These are phyloP conservation scores for Syzygium jambos DNA, from an alignment of 345 rosid species.

Conservation along the genomic window DNA sequence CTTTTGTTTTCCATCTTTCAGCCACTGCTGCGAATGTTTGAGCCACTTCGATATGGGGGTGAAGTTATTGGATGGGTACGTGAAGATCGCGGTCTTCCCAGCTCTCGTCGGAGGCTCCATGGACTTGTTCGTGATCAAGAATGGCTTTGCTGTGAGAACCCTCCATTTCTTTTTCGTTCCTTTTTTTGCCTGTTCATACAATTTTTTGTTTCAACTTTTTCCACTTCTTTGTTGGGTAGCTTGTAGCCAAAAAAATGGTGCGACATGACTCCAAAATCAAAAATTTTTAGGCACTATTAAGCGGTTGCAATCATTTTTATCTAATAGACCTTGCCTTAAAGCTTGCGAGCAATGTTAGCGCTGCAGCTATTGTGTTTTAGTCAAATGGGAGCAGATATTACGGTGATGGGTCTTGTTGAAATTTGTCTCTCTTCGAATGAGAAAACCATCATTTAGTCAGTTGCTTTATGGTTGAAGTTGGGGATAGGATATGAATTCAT, in stretches of 20 bases:
- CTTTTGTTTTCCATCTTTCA: not conserved
- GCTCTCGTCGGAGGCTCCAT: constrained; percentile 77
- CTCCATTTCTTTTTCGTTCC: constrained; percentile 13
- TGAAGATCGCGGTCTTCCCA: constrained; percentile 67
- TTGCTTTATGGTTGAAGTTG: not conserved
- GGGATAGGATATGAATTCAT: not conserved
- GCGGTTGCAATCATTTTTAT: too few species aligned
- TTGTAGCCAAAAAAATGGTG: not conserved
- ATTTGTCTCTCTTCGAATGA: not conserved
- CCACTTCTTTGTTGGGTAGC: not conserved
- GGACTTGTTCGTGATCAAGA: constrained; percentile 91
- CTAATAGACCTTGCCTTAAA: too few species aligned
- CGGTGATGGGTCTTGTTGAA: not conserved
- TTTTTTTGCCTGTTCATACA: not conserved
- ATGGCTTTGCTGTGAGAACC: constrained; percentile 74
- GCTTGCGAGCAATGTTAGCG: too few species aligned
- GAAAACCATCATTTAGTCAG: not conserved
- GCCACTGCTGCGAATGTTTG: not conserved
- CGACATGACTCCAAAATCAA: not conserved
- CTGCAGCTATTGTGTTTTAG: too few species aligned
- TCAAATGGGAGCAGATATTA: not conserved
- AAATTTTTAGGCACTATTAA: not conserved
- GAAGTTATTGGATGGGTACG: constrained; percentile 78
- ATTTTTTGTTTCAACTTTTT: not conserved
- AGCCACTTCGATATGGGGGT: not conserved